phyloP scores from a whole-genome alignment of 2,329 filamentous ascomycete species.

The Calonectria ilicicola region DNA sequence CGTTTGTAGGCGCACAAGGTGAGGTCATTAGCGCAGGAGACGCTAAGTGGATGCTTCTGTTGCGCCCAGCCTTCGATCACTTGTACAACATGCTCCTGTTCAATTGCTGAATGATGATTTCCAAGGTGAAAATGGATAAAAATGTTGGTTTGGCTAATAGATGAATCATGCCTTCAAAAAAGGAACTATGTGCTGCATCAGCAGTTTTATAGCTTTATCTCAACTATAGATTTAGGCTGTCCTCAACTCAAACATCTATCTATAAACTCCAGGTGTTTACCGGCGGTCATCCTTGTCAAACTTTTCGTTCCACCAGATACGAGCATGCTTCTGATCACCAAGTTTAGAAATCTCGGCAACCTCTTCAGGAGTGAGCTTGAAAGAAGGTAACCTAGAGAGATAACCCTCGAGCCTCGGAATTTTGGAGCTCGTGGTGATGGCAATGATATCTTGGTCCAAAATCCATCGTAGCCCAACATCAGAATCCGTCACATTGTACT shows the following conservation, averaged over 20 bases:
- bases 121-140: too few relatives aligned
- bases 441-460: conserved; percentile 69
- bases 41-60: not conserved
- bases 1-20: too few relatives aligned
- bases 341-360: conserved; percentile 66
- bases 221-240: too few relatives aligned
- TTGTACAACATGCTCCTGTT: too few relatives aligned
- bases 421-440: conserved; percentile 70
- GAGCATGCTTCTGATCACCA: conserved; percentile 71
- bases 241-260: too few relatives aligned
- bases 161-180: too few relatives aligned
- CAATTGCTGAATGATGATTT: too few relatives aligned
- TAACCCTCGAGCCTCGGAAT: conserved; percentile 69
- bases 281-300: conserved; percentile 64
- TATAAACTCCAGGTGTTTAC: conserved; percentile 25
- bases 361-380: conserved; percentile 71
- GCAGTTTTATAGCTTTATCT: too few relatives aligned
- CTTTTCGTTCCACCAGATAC: conserved; percentile 67
- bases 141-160: too few relatives aligned
- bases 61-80: too few relatives aligned
- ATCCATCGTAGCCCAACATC: conserved; percentile 71
- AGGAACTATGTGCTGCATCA: too few relatives aligned
- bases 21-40: too few relatives aligned
- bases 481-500: conserved; percentile 68
- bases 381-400: conserved; percentile 59